phyloP scores from a whole-genome alignment of 768 basidiomycete species.

The Pisolithus marmoratus region DNA sequence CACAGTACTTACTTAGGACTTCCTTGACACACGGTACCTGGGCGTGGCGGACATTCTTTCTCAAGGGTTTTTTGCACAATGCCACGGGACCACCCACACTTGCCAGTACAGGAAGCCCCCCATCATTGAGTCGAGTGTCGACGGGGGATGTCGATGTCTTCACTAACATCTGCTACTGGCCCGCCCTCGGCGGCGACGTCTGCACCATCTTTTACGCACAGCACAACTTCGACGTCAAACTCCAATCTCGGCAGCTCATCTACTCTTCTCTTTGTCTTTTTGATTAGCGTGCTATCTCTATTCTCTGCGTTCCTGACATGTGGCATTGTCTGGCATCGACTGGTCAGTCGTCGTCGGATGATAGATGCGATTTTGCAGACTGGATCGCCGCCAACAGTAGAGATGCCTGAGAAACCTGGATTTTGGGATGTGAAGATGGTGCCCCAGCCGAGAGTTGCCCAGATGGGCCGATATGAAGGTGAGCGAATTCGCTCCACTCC shows the following conservation, averaged over 20 bases:
- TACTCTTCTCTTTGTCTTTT: slow-evolving; percentile 27
- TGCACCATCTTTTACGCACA: neutral
- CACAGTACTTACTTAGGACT: too few relatives aligned
- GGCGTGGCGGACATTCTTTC: too few relatives aligned
- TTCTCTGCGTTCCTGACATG: slow-evolving; percentile 26
- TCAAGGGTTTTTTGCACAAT: neutral
- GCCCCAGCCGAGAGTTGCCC: slow-evolving; percentile 1
- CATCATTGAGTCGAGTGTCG: slow-evolving; percentile 1
- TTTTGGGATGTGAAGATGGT: slow-evolving; percentile 20
- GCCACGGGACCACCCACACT: slow-evolving; percentile 11
- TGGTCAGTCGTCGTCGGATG: slow-evolving; percentile 21
- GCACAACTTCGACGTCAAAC: neutral
- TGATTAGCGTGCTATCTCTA: slow-evolving; percentile 24
- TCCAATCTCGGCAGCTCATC: slow-evolving; percentile 11
- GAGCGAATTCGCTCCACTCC: slow-evolving; percentile 14
- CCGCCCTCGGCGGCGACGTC: slow-evolving; percentile 4
- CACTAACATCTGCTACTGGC: neutral
- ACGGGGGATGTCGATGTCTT: slow-evolving; percentile 13
- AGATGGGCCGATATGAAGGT: slow-evolving; percentile 19
- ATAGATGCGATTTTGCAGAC: slow-evolving; percentile 19
- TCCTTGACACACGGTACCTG: too few relatives aligned
- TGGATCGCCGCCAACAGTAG: neutral
- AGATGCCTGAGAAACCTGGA: slow-evolving; percentile 10
- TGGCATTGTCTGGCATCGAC: slow-evolving; percentile 29
- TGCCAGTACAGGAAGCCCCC: too few relatives aligned